Percentiles rank a stretch among this genome's conserved stretches.
Conservation (phyloP, 192 early-diverging fungal genomes). For the Coemansia sp. region DNA sequence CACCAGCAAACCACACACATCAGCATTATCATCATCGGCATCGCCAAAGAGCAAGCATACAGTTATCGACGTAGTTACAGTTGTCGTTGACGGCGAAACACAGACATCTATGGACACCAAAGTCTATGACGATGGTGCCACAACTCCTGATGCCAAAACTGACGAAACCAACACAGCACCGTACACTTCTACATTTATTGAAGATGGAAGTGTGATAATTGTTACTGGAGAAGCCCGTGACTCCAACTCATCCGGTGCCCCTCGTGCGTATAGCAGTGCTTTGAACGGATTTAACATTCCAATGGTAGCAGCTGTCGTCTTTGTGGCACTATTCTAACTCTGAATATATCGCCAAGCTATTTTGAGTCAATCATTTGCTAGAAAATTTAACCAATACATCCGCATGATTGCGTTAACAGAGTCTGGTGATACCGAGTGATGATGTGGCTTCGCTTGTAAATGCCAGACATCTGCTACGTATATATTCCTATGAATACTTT, state of each 20-base stretch:
- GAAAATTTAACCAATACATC: too few species aligned
- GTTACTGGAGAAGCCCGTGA: conserved; percentile 17
- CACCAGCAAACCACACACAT: not conserved
- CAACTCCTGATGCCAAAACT: not conserved
- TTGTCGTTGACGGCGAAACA: conserved; percentile 31
- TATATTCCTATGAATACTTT: not conserved
- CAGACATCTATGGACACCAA: conserved; percentile 27
- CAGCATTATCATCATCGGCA: not conserved
- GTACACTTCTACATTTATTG: conserved; percentile 34
- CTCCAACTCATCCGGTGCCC: conserved; percentile 1
- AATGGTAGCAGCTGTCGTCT: not conserved
- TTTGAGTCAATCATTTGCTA: not conserved
- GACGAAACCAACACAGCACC: conserved; percentile 1
- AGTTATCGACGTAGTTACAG: conserved; percentile 33
- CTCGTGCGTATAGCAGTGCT: not conserved
- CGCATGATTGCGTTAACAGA: too few species aligned
- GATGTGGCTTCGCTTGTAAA: conserved; percentile 9
- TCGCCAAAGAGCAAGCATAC: conserved; percentile 23
- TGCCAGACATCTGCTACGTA: conserved; percentile 1
- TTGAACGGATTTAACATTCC: not conserved
- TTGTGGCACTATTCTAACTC: not conserved
- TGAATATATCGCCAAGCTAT: not conserved
- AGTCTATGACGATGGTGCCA: conserved; percentile 16
- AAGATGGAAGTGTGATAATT: conserved; percentile 34
- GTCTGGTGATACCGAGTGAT: not conserved